These are phyloP conservation scores for Saussurea involucrata DNA, from an alignment of 129 eudicot genomes.

Conservation along the genomic window DNA sequence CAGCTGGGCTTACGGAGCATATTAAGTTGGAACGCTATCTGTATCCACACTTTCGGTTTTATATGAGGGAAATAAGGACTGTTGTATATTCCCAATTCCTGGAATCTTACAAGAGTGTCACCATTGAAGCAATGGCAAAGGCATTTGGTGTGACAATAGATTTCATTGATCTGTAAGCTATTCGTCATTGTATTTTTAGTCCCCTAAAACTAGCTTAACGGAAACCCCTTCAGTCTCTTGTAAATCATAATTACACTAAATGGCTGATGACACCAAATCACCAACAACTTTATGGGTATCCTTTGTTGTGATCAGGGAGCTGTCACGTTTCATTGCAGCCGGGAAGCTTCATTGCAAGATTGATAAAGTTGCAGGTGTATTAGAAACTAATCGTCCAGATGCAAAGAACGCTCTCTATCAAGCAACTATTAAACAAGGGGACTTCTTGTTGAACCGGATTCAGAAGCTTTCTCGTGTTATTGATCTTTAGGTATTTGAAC, in stretches of 20 bases:
- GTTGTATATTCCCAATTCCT: conserved; percentile 85
- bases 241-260: background rate
- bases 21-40: conserved; percentile 73
- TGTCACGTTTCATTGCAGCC: conserved; percentile 92
- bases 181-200: background rate
- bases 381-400: conserved; percentile 95
- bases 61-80: conserved; percentile 82
- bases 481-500: conserved; percentile 67
- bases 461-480: conserved; percentile 97
- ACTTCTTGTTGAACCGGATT: conserved; percentile 81
- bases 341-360: conserved; percentile 99
- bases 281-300: background rate
- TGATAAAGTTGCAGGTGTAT: conserved; percentile 94
- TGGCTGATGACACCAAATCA: background rate
- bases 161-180: conserved; percentile 69
- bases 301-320: conserved; percentile 54
- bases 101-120: conserved; percentile 91
- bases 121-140: conserved; percentile 90
- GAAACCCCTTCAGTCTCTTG: background rate
- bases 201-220: background rate
- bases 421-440: conserved; percentile 95
- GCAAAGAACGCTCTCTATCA: conserved; percentile 98
- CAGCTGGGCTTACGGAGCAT: conserved; percentile 81
- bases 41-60: conserved; percentile 72
- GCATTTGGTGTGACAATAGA: conserved; percentile 80